Base-by-base conservation (phyloP, 2,329 filamentous ascomycete species). In the Aspergillus carbonarius region DNA sequence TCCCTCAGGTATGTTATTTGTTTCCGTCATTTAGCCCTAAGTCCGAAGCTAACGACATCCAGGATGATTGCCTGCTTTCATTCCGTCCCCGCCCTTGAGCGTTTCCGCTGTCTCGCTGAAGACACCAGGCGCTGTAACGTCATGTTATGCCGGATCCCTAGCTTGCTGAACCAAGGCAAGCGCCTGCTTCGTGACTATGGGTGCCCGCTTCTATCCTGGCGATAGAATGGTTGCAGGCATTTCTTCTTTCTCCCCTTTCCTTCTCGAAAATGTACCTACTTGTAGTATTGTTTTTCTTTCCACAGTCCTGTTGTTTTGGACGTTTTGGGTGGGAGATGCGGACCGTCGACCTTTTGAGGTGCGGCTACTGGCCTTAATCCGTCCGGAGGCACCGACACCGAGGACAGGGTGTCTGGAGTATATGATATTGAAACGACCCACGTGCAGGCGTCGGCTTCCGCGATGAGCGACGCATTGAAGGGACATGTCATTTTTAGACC, bases 11-110 rank as follows among this genome's bases (percentile, higher is more conserved):
- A 59, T 64, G 57, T 55, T 32, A 32, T 32, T 10, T 32, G 30
- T 35, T 60, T 17, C 27, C 55, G 40, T 20, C 7, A 12, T 55
- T 48, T 63, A 66, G 50, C 66, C 7, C 9, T 57, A 23, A 39
- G 56, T 63, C 40, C 60, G 49, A 57, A 59, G 55, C 66, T 67
- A 62, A 72, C 60, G 13, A 51, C 67, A 73, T 62, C 4, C 64
- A 93, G 90, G 91, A 96, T 73, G 89, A 95, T 73, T 95, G 91
- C 78, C 88, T 89, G 57, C 83, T 95, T 68, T 88, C 88, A 1
- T 93, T 95, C 72, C 83, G 77, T 54, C 73, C 78, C 42, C 76
- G 79, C 54, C 62, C 74, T 54, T 78, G 69, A 74, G 58, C 52
- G 18, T 55, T 52, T 44, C 35, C 52, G 25, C 46, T 49, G 35